Conservation (phyloP, 768 basidiomycete genomes). For the Rhodotorula graminis region DNA sequence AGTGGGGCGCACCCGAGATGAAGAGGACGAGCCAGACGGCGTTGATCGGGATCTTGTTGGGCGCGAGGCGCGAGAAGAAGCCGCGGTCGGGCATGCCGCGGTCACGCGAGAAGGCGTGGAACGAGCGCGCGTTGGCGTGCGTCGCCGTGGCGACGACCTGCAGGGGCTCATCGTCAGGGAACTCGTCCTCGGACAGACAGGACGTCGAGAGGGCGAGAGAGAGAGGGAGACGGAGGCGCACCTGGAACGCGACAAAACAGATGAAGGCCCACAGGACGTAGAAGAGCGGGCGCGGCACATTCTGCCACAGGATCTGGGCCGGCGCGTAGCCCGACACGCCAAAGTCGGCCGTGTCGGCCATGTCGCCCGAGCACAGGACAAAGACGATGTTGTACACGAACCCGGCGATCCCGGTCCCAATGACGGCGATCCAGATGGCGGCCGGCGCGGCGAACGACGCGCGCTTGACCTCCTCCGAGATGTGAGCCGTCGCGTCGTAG, state of each 20-base stretch:
- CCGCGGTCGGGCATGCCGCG: conserved; percentile 62
- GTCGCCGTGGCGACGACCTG: conserved; percentile 52
- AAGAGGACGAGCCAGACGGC: conserved; percentile 42
- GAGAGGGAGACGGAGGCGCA: conserved; percentile 57
- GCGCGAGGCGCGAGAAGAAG: conserved; percentile 66
- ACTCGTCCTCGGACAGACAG: no score
- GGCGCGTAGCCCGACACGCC: conserved; percentile 68
- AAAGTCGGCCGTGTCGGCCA: conserved; percentile 47
- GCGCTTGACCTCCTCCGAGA: conserved; percentile 48
- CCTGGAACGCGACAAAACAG: conserved; percentile 81
- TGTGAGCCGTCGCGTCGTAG: conserved; percentile 48
- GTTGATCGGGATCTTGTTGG: conserved; percentile 61
- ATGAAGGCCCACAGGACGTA: conserved; percentile 71
- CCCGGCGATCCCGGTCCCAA: conserved; percentile 46
- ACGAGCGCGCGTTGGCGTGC: conserved; percentile 73
- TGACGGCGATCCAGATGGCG: conserved; percentile 50
- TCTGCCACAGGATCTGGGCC: conserved; percentile 35
- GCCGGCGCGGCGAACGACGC: conserved; percentile 50
- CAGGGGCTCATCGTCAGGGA: no score
- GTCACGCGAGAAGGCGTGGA: conserved; percentile 81
- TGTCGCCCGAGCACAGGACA: conserved; percentile 68
- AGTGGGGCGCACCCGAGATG: conserved; percentile 33
- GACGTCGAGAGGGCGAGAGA: neutral
- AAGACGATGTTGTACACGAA: conserved; percentile 72
- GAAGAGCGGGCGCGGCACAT: conserved; percentile 58